Percentiles rank a stretch among this genome's conserved stretches.
Evolutionary conservation across 176 grass and related monocot genomes (phyloP).

Genomic region (Alopecurus myosuroides): DNA sequence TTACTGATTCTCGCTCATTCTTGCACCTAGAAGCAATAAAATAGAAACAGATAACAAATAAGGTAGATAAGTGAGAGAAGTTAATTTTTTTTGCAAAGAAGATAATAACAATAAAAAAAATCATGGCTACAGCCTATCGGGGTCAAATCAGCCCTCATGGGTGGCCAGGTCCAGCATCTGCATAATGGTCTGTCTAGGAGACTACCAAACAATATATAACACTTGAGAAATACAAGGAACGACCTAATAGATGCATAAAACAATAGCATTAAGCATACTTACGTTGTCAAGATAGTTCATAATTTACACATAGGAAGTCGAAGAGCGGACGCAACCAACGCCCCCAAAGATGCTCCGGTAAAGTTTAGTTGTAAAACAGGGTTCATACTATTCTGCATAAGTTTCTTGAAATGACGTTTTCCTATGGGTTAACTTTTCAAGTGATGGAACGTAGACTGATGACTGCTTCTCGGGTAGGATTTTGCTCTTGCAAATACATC

Average conservation of each 20-base stretch:
- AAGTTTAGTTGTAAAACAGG: too few species aligned
- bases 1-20: background rate
- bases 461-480: background rate
- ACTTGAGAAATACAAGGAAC: background rate
- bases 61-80: background rate
- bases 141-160: background rate
- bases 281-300: too few species aligned
- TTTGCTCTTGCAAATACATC: background rate
- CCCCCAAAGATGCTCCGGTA: too few species aligned
- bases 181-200: background rate
- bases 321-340: too few species aligned
- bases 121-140: background rate
- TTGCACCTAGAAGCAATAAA: background rate
- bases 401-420: too few species aligned
- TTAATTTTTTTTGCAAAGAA: background rate
- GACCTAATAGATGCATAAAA: background rate
- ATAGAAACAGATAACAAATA: background rate
- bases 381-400: too few species aligned
- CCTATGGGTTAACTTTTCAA: background rate
- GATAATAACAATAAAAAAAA: background rate
- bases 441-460: background rate
- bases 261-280: too few species aligned
- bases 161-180: background rate
- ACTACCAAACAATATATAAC: background rate
- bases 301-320: too few species aligned